A percentile compares a stretch with the other conserved stretches of the same genome.
Evolutionary conservation across 768 basidiomycete genomes (phyloP).

Genomic region (Panaeolus papilionaceus): DNA sequence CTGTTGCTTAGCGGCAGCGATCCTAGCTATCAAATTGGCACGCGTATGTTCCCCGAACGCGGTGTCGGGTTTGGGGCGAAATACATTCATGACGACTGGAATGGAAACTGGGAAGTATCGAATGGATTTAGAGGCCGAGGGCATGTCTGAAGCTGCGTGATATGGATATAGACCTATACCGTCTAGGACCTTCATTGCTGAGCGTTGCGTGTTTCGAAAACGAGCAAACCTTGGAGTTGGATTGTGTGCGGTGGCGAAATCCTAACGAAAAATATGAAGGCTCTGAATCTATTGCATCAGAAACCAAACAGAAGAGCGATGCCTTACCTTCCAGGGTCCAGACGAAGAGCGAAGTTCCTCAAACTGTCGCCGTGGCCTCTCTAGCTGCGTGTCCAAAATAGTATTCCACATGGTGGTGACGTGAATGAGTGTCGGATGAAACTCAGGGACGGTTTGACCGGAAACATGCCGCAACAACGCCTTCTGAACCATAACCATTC

Average conservation of each 20-base stretch:
- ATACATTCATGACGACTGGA: neutral
- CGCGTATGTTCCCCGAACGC: neutral
- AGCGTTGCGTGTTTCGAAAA: neutral
- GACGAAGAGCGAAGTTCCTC: neutral
- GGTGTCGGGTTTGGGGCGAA: neutral
- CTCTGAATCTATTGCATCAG: too few species aligned
- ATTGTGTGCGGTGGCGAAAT: neutral
- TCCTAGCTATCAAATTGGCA: neutral
- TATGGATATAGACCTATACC: neutral
- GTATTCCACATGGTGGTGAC: neutral
- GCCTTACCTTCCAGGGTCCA: neutral
- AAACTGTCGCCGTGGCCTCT: neutral
- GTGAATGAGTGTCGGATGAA: neutral
- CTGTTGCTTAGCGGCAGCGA: neutral
- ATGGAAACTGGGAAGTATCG: neutral
- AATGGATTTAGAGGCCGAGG: neutral
- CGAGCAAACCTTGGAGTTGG: neutral
- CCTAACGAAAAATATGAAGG: neutral
- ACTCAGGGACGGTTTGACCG: neutral
- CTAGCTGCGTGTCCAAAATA: neutral
- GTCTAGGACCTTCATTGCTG: neutral
- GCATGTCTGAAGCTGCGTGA: neutral
- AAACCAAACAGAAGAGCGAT: too few species aligned
- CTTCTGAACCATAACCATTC: neutral
- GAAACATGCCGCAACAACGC: neutral